Evolutionary conservation across 257 asterid genomes (phyloP), one percentile per base, ranked within the genome.

Genomic region (Nicotiana obtusifolia): DNA sequence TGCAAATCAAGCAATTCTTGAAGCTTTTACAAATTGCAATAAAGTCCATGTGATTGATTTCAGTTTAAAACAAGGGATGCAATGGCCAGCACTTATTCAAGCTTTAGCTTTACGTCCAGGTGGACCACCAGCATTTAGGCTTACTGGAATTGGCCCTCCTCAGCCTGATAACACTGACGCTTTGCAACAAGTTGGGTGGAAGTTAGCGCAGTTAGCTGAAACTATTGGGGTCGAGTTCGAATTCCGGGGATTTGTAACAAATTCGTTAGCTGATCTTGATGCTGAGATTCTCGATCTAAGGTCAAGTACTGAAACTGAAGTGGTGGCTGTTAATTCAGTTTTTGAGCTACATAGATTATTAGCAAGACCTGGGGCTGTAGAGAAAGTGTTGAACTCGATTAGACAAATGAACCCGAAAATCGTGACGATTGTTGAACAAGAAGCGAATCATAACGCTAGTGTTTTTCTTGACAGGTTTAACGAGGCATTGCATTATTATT

Each of bases 51-150:
- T 93, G 5, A 85, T 93, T 20, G 97, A 93, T 85, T 91, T 93
- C 60, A 89, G 97, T 41, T 83, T 93, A 84, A 89, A 90, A 31
- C 97, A 93, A 67, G 97, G 97, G 84, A 90, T 90, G 97, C 97
- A 93, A 64, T 93, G 97, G 97, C 97, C 97, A 4, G 95, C 92
- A 1, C 85, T 91, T 64, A 87, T 93, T 91, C 97, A 93, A 83
- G 97, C 97, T 0, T 83, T 93, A 19, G 95, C 97, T 19, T 19
- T 88, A 68, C 87, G 92, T 2, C 90, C 97, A 5, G 95, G 95
- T 3, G 97, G 97, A 0, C 97, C 97, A 7, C 97, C 97, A 1
- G 78, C 90, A 4, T 91, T 93, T 24, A 67, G 91, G 68, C 89
- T 92, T 6, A 92, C 95, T 1, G 97, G 95, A 15, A 86, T 92